Percentiles rank a stretch among this genome's conserved stretches.
phyloP scores from a whole-genome alignment of 2,329 filamentous ascomycete genomes.

The Didymosphaeria variabile region DNA sequence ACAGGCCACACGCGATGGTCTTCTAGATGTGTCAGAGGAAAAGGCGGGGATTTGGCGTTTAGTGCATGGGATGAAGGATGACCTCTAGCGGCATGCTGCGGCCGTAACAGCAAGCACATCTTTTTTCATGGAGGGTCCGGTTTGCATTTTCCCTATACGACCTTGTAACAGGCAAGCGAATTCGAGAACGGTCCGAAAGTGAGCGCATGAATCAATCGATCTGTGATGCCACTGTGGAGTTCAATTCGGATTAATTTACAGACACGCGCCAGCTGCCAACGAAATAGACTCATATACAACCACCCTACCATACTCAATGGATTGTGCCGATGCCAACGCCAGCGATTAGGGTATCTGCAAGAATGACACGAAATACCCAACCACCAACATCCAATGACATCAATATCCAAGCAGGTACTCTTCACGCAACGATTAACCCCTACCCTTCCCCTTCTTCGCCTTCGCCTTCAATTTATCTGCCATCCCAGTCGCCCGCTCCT shows the following conservation, averaged over 20 bases:
- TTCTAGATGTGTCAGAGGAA: conserved; percentile 70
- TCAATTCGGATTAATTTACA: conserved; percentile 31
- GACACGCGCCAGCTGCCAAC: conserved; percentile 36
- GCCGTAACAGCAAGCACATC: conserved; percentile 51
- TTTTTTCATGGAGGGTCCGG: conserved; percentile 50
- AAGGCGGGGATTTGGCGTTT: conserved; percentile 50
- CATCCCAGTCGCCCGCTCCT: conserved; percentile 50
- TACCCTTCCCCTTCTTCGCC: conserved; percentile 39
- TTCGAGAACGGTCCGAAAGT: conserved; percentile 53
- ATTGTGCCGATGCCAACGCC: not conserved
- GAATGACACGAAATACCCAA: not conserved
- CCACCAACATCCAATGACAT: not conserved
- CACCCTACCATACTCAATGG: not conserved
- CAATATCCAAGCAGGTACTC: not conserved
- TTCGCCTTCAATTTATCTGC: conserved; percentile 39
- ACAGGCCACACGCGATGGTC: conserved; percentile 99
- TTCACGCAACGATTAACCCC: conserved; percentile 22
- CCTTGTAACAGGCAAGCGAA: conserved; percentile 53
- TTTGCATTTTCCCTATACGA: conserved; percentile 51
- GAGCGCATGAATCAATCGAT: conserved; percentile 41
- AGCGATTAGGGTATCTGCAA: conserved; percentile 14
- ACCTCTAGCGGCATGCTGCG: conserved; percentile 48
- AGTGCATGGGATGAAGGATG: conserved; percentile 53
- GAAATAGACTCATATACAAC: conserved; percentile 33
- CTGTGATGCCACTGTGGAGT: conserved; percentile 45